phyloP scores from a whole-genome alignment of 306 rosid genomes.

The Vigna unguiculata region DNA sequence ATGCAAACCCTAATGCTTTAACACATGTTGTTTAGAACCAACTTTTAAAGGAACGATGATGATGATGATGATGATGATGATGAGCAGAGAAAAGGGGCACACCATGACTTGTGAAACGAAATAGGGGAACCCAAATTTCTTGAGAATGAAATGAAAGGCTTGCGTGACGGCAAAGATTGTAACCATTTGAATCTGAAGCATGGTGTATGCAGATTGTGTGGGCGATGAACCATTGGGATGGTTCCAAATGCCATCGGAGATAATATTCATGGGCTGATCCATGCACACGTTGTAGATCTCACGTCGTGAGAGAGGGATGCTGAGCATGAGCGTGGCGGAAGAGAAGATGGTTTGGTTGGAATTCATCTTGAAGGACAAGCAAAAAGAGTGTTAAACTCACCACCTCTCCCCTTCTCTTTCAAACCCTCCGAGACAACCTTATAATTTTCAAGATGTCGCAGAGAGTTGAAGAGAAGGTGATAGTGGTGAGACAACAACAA shows the following conservation, averaged over 20 bases:
- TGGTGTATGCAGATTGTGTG: constrained; percentile 39
- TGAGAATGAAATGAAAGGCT: constrained; percentile 50
- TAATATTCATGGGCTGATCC: not conserved
- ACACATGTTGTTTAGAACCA: too few species aligned
- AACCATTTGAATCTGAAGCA: constrained; percentile 53
- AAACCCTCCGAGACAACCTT: too few species aligned
- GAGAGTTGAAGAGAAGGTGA: too few species aligned
- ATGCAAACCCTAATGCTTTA: too few species aligned
- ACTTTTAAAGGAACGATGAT: too few species aligned
- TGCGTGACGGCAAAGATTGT: constrained; percentile 42
- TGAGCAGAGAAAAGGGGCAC: not conserved
- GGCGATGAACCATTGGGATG: not conserved
- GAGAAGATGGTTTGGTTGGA: not conserved
- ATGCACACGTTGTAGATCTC: constrained; percentile 16
- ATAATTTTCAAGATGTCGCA: too few species aligned
- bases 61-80: not conserved
- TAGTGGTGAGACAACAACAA: too few species aligned
- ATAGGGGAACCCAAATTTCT: constrained; percentile 53
- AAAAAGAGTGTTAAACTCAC: not conserved
- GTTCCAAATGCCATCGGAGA: constrained; percentile 37
- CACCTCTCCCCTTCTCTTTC: too few species aligned
- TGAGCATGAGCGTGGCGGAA: too few species aligned
- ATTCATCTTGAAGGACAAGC: not conserved
- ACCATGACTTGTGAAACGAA: constrained; percentile 58
- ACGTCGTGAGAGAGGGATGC: fast-evolving